Evolutionary conservation across 805 yeast genomes (phyloP).

Genomic region (Myxozyma nipponensis): DNA sequence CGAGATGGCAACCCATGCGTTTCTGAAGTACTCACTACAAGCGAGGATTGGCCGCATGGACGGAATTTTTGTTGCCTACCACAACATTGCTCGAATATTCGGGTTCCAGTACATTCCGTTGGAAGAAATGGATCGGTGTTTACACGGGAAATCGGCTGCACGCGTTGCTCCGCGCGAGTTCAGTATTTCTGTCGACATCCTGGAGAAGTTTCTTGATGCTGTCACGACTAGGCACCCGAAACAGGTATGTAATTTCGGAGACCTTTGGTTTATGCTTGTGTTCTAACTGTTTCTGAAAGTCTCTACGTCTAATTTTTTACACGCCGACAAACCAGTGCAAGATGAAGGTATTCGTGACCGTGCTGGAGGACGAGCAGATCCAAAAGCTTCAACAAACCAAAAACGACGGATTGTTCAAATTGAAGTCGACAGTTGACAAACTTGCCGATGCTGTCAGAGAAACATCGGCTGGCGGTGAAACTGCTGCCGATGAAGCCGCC

Average conservation of each 20-base stretch:
- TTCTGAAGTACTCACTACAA: conserved; percentile 82
- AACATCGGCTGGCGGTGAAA: not conserved
- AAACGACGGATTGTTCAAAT: conserved; percentile 24
- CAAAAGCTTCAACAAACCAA: conserved; percentile 27
- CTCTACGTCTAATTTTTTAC: conserved; percentile 20
- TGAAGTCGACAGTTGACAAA: conserved; percentile 17
- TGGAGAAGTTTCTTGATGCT: conserved; percentile 45
- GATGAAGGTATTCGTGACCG: conserved; percentile 33
- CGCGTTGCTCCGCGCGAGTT: conserved; percentile 68
- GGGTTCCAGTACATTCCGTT: conserved; percentile 89
- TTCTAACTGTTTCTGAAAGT: too few species aligned
- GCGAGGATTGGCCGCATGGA: conserved; percentile 97
- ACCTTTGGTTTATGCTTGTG: not conserved
- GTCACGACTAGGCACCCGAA: conserved; percentile 38
- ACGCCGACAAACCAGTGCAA: conserved; percentile 23
- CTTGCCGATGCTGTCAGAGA: conserved; percentile 4
- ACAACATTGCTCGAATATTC: conserved; percentile 71
- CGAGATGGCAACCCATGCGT: conserved; percentile 70
- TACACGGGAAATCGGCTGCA: conserved; percentile 45
- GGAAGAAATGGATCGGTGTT: conserved; percentile 60
- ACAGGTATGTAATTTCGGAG: conserved; percentile 11
- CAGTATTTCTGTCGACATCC: conserved; percentile 51
- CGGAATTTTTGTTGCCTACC: conserved; percentile 90
- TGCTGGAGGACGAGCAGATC: conserved; percentile 33
- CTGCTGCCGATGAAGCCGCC: not conserved